A percentile compares a stretch with the other conserved stretches of the same genome.
phyloP scores from a whole-genome alignment of 2,329 filamentous ascomycete species.

The Colletotrichum zoysiae region DNA sequence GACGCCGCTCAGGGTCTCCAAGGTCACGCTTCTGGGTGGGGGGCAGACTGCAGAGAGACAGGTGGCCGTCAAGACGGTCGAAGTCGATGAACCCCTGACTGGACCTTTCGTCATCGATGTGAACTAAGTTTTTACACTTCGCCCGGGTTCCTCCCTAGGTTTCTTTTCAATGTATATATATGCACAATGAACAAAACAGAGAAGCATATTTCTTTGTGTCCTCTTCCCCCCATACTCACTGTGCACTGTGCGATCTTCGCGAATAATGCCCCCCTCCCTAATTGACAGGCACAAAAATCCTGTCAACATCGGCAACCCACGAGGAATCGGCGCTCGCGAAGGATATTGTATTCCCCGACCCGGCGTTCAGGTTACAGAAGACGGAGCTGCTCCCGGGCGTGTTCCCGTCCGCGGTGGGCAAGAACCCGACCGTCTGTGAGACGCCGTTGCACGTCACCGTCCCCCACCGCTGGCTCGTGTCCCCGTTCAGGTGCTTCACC shows the following conservation, averaged over 20 bases:
- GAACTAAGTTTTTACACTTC: neutral
- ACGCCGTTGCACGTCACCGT: slow-evolving; percentile 69
- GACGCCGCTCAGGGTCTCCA: slow-evolving; percentile 58
- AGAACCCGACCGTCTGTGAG: slow-evolving; percentile 64
- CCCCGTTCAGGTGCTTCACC: slow-evolving; percentile 69
- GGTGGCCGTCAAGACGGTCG: slow-evolving; percentile 39
- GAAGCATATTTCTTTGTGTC: neutral
- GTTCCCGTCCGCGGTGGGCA: slow-evolving; percentile 61
- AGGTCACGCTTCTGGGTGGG: slow-evolving; percentile 61
- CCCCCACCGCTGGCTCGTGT: slow-evolving; percentile 64
- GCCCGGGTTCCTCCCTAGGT: neutral
- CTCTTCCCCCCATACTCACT: neutral
- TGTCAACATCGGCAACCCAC: slow-evolving; percentile 66
- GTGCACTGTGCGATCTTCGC: neutral
- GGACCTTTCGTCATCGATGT: slow-evolving; percentile 39
- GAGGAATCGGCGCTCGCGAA: slow-evolving; percentile 55
- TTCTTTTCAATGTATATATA: neutral
- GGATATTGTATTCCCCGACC: slow-evolving; percentile 61
- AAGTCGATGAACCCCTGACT: slow-evolving; percentile 45
- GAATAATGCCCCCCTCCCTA: neutral
- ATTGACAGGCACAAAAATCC: slow-evolving; percentile 63
- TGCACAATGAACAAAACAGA: neutral
- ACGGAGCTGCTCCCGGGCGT: slow-evolving; percentile 59
- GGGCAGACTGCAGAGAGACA: slow-evolving; percentile 28
- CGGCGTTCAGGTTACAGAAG: slow-evolving; percentile 62